Base-by-base conservation (phyloP, 441 rosid genomes). In the Populus hybrid region DNA sequence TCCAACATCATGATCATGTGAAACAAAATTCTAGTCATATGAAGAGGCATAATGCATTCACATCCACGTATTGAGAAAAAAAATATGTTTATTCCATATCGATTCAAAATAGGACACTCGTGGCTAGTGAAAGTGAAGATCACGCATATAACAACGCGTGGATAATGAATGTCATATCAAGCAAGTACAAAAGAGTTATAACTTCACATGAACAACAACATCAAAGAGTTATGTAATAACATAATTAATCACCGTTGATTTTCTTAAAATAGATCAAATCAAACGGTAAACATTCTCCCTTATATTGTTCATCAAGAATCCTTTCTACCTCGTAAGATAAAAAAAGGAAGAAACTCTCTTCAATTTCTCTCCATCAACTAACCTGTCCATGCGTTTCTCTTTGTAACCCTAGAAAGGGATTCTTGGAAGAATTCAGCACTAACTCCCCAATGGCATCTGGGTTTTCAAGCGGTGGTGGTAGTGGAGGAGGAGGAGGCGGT, bases 371-470 rank as follows among this genome's bases (percentile, higher is more conserved):
- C 70, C 42, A 46, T 24, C 35, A 16, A 73, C 65, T 50, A 8
- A 18, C 82, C 34, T 46, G 26, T 69, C 73, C 83, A 85, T 83
- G 92, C 84, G 84, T 86, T 83, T 77, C 79, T 72, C 72, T 73
- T 75, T 80, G 38, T 75, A 30, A 65, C 42, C 21, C 79, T 76
- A 35, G 73, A 57, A 38, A 50, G 21, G 23, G 70, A 69, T 54
- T 54, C 61, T 54, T 54, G 61, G 61, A 16, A 59, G 10, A 59
- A n/a, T 9, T 59, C 65, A n/a, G 32, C 32, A 21, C 65, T 24
- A 30, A 30, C 32, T 6, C 65, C 20, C 77, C 32, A 30, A 95
- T 95, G 99, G 84, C 96, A 46, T 95, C 95, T 82, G 97, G 95
- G 42, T 93, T 85, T 68, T 74, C 94, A 80, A 90, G 93, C 32